These are phyloP conservation scores for Naegleria lovaniensis DNA, from an alignment of 208 protist species.

Conservation along the genomic window DNA sequence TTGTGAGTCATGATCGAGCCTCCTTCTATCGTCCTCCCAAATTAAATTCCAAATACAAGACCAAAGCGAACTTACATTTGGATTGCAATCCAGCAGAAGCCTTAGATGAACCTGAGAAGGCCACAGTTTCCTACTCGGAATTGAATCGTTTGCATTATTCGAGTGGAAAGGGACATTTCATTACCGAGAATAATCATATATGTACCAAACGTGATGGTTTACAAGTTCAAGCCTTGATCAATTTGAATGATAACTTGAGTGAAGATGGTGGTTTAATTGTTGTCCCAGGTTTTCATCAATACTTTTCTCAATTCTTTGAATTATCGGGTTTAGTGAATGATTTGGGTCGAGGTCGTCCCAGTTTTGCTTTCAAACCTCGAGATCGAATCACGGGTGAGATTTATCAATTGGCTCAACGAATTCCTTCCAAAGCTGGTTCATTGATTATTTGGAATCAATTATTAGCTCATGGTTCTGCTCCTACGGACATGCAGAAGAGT, in stretches of 20 bases:
- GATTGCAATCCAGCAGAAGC: conserved; percentile 14
- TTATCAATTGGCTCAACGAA: neutral
- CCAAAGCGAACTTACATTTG: neutral
- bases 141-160: neutral
- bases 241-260: neutral
- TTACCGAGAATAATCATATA: conserved; percentile 6
- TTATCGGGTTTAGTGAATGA: neutral
- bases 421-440: neutral
- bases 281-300: neutral
- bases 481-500: neutral
- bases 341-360: neutral
- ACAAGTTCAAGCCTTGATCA: neutral
- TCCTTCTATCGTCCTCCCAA: neutral
- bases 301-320: neutral
- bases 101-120: neutral
- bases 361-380: neutral
- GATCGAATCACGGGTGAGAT: neutral
- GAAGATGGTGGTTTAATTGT: conserved; percentile 17
- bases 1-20: neutral
- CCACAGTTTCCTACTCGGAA: neutral
- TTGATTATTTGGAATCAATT: neutral
- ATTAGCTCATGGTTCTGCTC: neutral
- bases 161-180: neutral
- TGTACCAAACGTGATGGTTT: neutral
- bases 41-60: neutral